Conservation (phyloP, 1,284 basidiomycete species). For the Leccinum pachyderme region DNA sequence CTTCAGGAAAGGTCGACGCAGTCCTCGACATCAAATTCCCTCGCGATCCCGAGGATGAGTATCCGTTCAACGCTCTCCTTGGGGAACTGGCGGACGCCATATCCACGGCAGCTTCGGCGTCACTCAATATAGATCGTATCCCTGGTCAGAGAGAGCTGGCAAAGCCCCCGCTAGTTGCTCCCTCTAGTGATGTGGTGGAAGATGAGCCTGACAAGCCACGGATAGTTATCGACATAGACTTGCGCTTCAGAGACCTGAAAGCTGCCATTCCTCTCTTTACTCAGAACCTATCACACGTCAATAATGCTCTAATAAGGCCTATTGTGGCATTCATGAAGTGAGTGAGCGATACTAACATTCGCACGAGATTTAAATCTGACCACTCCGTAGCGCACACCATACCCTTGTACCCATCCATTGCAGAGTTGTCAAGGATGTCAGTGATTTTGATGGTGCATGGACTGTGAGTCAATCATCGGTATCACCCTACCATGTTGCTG, state of each 20-base stretch:
- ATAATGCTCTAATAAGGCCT: slow-evolving; percentile 92
- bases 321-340: slow-evolving; percentile 99
- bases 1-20: slow-evolving; percentile 93
- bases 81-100: slow-evolving; percentile 91
- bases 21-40: slow-evolving; percentile 99
- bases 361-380: slow-evolving; percentile 15
- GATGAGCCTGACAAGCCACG: slow-evolving; percentile 44
- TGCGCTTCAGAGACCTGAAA: slow-evolving; percentile 95
- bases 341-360: slow-evolving; percentile 29
- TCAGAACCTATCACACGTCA: slow-evolving; percentile 84
- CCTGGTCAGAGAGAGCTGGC: slow-evolving; percentile 88
- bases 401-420: slow-evolving; percentile 92
- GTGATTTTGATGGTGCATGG: slow-evolving; percentile 87
- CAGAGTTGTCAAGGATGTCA: slow-evolving; percentile 75
- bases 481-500: slow-evolving; percentile 5
- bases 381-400: slow-evolving; percentile 68
- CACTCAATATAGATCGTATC: slow-evolving; percentile 61
- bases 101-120: slow-evolving; percentile 48
- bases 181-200: slow-evolving; percentile 42
- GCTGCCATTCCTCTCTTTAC: slow-evolving; percentile 93
- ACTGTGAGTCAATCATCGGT: slow-evolving; percentile 54
- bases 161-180: slow-evolving; percentile 82
- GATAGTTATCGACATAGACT: slow-evolving; percentile 89
- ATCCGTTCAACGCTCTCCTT: slow-evolving; percentile 85
- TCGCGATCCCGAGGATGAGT: slow-evolving; percentile 71